These are phyloP conservation scores for Penicillium nordicum DNA, from an alignment of 2,329 filamentous ascomycete genomes.

Conservation along the genomic window DNA sequence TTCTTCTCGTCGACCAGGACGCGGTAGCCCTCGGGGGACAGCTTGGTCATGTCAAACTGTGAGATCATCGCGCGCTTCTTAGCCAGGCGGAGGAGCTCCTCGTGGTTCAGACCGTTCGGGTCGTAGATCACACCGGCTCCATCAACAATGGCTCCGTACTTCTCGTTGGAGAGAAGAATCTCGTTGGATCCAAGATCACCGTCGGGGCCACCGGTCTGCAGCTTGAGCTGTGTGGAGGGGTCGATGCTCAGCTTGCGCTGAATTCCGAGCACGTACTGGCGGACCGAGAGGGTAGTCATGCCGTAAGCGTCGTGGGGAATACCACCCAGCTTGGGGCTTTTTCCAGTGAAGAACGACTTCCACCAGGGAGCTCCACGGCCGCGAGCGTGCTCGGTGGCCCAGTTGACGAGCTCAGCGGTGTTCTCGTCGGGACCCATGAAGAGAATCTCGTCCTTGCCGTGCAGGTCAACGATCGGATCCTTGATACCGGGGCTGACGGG, in stretches of 20 bases:
- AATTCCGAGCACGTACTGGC: constrained; percentile 93
- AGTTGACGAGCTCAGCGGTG: constrained; percentile 93
- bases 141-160: constrained; percentile 93
- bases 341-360: constrained; percentile 99
- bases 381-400: constrained; percentile 95
- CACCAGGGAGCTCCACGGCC: constrained; percentile 89
- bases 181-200: constrained; percentile 97
- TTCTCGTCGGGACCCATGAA: constrained; percentile 99
- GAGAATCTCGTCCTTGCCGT: constrained; percentile 92
- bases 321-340: constrained; percentile 90
- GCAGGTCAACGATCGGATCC: constrained; percentile 93
- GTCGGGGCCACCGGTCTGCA: constrained; percentile 96
- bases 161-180: constrained; percentile 92
- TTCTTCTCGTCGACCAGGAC: constrained; percentile 90
- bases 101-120: constrained; percentile 79
- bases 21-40: constrained; percentile 84
- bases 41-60: constrained; percentile 77
- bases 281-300: constrained; percentile 96
- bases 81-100: constrained; percentile 79
- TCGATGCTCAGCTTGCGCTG: constrained; percentile 94
- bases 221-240: constrained; percentile 77
- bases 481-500: constrained; percentile 95
- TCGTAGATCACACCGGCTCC: constrained; percentile 93
- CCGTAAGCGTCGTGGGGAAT: constrained; percentile 96
- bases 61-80: constrained; percentile 85